Evolutionary conservation across 2,329 filamentous ascomycete species (phyloP), one percentile per base, ranked within the genome.

Genomic region (Hymenoscyphus repandus): DNA sequence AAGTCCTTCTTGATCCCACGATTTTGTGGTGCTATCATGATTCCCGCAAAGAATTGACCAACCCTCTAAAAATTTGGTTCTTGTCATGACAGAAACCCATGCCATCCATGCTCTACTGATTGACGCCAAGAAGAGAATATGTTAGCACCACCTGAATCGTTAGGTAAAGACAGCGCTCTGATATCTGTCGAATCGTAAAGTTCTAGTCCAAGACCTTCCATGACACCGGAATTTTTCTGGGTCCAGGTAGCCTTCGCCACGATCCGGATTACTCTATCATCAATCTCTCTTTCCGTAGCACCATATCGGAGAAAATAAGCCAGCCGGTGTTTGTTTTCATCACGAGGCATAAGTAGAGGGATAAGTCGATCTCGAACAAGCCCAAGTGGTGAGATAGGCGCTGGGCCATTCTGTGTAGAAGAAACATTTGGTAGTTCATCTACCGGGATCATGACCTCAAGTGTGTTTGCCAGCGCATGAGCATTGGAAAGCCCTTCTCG

Each of bases 181-280:
- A 15, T 33, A 41, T 46, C 38, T n/a, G 31, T 15, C 7, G 41
- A 17, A 37, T 57, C 50, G 42, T 60, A 58, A 5, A 47, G 18
- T 2, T 57, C 47, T 20, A 59, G 15, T 6, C 52, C 36, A 12
- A 55, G 17, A 33, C 43, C 51, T n/a, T 50, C 17, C 49, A 59
- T 52, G 18, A 10, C 34, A 6, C 51, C 53, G 15, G 27, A 13
- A 5, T 12, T 13, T 22, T 51, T 44, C 27, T 56, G 44, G 37
- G 42, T 53, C 57, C 57, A 59, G 10, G 49, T 52, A 20, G 53
- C 57, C 33, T 53, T 56, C 4, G 53, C 55, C 10, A 59, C 47
- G 42, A 55, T 45, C 27, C 52, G 48, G 12, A 58, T 34, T 3
- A 44, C 43, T 18, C 34, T 31, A 34, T 58, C 55, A 48, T 57